These are phyloP conservation scores for Beauveria sp. DNA, from an alignment of 2,329 filamentous ascomycete genomes.

Conservation along the genomic window DNA sequence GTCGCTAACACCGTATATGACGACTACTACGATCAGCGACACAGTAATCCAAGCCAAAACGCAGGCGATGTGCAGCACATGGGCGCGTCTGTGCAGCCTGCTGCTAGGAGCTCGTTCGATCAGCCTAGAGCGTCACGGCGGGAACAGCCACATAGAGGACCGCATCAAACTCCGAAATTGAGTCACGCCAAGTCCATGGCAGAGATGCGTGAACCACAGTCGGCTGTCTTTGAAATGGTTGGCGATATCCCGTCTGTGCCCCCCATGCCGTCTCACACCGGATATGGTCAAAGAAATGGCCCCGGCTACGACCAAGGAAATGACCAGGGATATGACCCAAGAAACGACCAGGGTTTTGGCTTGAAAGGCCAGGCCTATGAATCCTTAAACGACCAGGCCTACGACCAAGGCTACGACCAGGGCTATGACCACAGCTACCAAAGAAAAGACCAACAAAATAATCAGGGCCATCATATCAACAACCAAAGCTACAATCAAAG, in stretches of 20 bases:
- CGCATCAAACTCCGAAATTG: conserved; percentile 44
- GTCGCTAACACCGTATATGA: conserved; percentile 15
- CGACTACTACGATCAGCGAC: conserved; percentile 18
- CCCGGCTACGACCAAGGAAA: background rate
- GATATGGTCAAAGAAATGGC: conserved; percentile 19
- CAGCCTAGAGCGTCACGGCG: conserved; percentile 34
- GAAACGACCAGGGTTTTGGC: conserved; percentile 10
- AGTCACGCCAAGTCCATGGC: conserved; percentile 60
- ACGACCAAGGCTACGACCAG: conserved; percentile 14
- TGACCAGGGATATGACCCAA: conserved; percentile 17
- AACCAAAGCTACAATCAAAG: conserved; percentile 17
- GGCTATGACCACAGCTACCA: conserved; percentile 13
- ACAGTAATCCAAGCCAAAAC: conserved; percentile 20
- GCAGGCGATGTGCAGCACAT: conserved; percentile 5
- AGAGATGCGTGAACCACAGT: conserved; percentile 54
- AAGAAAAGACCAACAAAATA: conserved; percentile 16
- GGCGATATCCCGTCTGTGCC: conserved; percentile 53
- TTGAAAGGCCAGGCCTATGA: conserved; percentile 6
- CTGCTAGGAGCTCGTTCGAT: conserved; percentile 38
- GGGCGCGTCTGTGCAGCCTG: conserved; percentile 15
- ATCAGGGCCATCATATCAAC: conserved; percentile 4
- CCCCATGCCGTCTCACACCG: conserved; percentile 30
- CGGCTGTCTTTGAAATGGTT: conserved; percentile 68
- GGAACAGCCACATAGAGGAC: conserved; percentile 40
- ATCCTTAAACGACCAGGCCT: conserved; percentile 19